A percentile compares a stretch with the other conserved stretches of the same genome.
Conservation (phyloP, 2,329 filamentous ascomycete genomes). For the Penicillium psychrosexuale region DNA sequence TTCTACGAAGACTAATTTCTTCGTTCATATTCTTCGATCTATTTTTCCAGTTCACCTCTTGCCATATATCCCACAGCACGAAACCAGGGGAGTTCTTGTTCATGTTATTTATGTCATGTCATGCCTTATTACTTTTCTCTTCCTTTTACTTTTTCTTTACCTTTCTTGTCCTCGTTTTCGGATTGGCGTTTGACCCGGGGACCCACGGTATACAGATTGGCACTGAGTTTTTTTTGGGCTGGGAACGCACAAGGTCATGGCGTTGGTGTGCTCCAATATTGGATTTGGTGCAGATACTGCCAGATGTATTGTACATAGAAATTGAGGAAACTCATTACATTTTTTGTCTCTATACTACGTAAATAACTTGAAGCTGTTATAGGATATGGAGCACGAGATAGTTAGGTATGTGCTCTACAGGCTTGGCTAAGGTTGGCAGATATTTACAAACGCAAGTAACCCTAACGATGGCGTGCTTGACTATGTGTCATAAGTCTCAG, state of each 20-base stretch:
- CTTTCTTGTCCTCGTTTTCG: background rate
- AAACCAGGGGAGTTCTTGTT: conserved; percentile 23
- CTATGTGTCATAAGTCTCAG: conserved; percentile 3
- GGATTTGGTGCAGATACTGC: conserved; percentile 17
- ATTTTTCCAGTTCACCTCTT: conserved; percentile 8
- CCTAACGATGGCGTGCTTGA: conserved; percentile 5
- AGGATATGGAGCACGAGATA: background rate
- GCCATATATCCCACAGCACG: conserved; percentile 26
- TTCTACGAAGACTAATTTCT: conserved; percentile 14
- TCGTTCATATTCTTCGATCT: conserved; percentile 10
- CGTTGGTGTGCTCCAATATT: conserved; percentile 15
- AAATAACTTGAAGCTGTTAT: background rate
- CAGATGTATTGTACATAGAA: conserved; percentile 25
- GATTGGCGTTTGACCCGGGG: conserved; percentile 17
- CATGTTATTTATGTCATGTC: background rate
- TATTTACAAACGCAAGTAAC: background rate
- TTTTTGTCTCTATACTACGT: background rate
- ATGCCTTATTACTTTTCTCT: background rate
- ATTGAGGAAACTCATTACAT: conserved; percentile 10
- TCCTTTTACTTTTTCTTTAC: background rate
- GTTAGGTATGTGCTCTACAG: background rate
- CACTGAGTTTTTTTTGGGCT: conserved; percentile 8
- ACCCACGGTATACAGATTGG: conserved; percentile 24
- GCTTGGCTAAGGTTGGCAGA: background rate
- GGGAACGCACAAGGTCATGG: conserved; percentile 17